Evolutionary conservation across 805 yeast species (phyloP), one percentile per base, ranked within the genome.

Genomic region (Ogataea wickerhamii): DNA sequence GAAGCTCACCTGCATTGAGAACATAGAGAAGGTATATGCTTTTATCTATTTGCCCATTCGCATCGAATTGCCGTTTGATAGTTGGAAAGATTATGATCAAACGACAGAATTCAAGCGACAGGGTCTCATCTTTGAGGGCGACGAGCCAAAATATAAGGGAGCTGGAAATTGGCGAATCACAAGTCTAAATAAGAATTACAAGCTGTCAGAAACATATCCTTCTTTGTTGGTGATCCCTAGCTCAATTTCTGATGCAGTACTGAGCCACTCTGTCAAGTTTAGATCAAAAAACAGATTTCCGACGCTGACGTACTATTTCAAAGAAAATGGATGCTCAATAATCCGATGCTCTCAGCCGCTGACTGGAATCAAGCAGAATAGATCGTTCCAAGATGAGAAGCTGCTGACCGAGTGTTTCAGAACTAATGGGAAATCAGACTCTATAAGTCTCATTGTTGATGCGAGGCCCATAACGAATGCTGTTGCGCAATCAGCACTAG

Each of bases 391-490:
- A 60, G 98, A 93, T 67, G 98, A 93, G 57, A 81, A 78, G 45
- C 62, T 93, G 24, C 70, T 93, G 1, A 66, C 68, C 18, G 95
- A 87, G 46, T 80, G 87, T 6, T 87, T 88, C 59, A 66, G 68
- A 26, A 72, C 83, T 1, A 85, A 83, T 41, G 29, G 68, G 57
- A 38, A 62, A 52, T 30, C 52, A 38, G 26, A 39, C 18, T 24
- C 42, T 1, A 33, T 40, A 20, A 81, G 89, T 53, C 61, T 93
- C 20, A 80, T 93, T 21, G 91, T 87, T 4, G 98, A 93, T 64
- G 84, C 95, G 17, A 69, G 98, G 39, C 98, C 98, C 1, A 60
- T 88, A 18, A 83, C 97, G 0, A 93, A 93, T 60, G 98, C 98
- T 6, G 76, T 88, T 76, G 98, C 96, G 0, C 98, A 93, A 53